A percentile compares a stretch with the other conserved stretches of the same genome.
These are phyloP conservation scores for Elongisporangium undulatum DNA, from an alignment of 352 stramenopile species.

Conservation along the genomic window DNA sequence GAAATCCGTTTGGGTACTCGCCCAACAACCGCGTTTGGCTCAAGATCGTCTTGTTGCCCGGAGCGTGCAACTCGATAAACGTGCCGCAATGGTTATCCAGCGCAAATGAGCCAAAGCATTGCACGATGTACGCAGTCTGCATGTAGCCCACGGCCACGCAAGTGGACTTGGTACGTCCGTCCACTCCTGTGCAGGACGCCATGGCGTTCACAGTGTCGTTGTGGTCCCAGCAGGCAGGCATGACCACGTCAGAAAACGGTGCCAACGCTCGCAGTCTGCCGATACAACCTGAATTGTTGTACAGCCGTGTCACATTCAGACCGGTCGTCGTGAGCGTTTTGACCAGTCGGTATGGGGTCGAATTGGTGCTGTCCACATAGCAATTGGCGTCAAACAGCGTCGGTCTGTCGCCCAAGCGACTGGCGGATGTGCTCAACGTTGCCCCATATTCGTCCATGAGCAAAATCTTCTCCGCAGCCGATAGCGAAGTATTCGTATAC, in stretches of 20 bases:
- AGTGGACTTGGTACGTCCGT: constrained; percentile 43
- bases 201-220: constrained; percentile 74
- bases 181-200: constrained; percentile 50
- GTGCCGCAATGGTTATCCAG: constrained; percentile 80
- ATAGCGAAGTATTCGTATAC: constrained; percentile 32
- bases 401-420: constrained; percentile 61
- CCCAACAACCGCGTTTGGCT: constrained; percentile 64
- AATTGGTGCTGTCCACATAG: constrained; percentile 47
- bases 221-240: constrained; percentile 81
- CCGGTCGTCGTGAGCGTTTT: constrained; percentile 41
- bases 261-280: constrained; percentile 42
- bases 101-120: constrained; percentile 63
- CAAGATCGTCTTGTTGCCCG: constrained; percentile 55
- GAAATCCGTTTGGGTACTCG: constrained; percentile 71
- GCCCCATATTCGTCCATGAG: constrained; percentile 66
- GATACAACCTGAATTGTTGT: constrained; percentile 49
- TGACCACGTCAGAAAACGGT: constrained; percentile 38
- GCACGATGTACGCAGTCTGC: constrained; percentile 72
- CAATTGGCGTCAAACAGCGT: constrained; percentile 70
- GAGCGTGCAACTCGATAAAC: constrained; percentile 82
- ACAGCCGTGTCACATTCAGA: constrained; percentile 43
- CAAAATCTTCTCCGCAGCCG: constrained; percentile 48
- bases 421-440: constrained; percentile 50
- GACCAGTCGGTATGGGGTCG: constrained; percentile 45
- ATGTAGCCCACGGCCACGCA: constrained; percentile 81